phyloP scores from a whole-genome alignment of 2,329 filamentous ascomycete species.

The Diplodia corticola region DNA sequence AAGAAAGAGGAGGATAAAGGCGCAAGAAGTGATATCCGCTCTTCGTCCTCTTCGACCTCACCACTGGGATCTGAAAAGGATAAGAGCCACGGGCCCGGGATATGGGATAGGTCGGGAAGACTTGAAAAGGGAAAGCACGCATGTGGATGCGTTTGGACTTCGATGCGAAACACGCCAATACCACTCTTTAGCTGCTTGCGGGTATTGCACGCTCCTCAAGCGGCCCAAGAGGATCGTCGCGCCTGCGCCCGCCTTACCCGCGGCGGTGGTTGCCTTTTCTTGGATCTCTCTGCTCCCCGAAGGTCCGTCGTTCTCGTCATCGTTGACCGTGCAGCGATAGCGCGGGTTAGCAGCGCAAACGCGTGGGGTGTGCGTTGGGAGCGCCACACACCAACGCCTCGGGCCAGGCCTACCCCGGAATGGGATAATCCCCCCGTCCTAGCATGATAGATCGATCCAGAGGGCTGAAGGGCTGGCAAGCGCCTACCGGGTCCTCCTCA shows the following conservation, averaged over 20 bases:
- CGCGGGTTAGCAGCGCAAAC: not conserved
- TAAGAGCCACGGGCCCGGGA: not conserved
- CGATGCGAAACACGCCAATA: slow-evolving; percentile 3
- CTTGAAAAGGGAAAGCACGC: not conserved
- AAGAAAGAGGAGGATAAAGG: not conserved
- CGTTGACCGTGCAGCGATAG: not conserved
- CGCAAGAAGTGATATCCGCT: not conserved
- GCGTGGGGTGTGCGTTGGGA: not conserved
- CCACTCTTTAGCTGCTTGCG: slow-evolving; percentile 10
- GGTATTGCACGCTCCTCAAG: not conserved
- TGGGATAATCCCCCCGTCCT: slow-evolving; percentile 4
- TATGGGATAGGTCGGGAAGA: not conserved
- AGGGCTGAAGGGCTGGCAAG: not conserved
- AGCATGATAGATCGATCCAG: slow-evolving; percentile 3
- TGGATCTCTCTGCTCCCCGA: not conserved
- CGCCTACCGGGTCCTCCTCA: not conserved
- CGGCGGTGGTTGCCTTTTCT: slow-evolving; percentile 4
- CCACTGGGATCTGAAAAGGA: not conserved
- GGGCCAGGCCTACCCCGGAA: not conserved
- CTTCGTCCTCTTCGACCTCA: not conserved
- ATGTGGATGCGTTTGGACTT: not conserved
- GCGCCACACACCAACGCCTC: not conserved
- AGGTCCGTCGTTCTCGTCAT: not conserved
- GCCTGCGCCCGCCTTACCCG: slow-evolving; percentile 1
- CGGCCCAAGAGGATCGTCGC: not conserved